phyloP scores from a whole-genome alignment of 208 protist genomes.

The Trypanosoma mega region DNA sequence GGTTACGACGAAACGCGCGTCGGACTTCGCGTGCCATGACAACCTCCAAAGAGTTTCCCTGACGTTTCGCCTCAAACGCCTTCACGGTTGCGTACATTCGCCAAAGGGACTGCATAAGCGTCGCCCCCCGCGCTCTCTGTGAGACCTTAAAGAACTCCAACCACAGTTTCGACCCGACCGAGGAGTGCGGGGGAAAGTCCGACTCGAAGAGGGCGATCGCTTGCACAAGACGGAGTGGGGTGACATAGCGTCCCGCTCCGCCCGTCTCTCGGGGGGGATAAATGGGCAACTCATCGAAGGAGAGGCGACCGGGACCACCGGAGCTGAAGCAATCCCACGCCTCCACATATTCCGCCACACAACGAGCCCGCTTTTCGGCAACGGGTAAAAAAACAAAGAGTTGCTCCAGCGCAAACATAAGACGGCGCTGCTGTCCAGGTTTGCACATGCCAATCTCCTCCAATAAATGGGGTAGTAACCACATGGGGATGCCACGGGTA shows the following conservation, averaged over 20 bases:
- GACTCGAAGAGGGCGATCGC: conserved; percentile 70
- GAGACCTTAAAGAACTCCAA: conserved; percentile 76
- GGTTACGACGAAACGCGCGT: conserved; percentile 51
- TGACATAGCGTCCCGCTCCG: conserved; percentile 30
- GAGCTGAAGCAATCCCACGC: conserved; percentile 57
- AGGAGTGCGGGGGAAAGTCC: conserved; percentile 69
- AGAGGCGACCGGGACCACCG: conserved; percentile 50
- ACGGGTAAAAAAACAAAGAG: conserved; percentile 69
- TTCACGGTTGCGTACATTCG: conserved; percentile 67
- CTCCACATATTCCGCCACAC: conserved; percentile 62
- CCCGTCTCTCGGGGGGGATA: conserved; percentile 32
- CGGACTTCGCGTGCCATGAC: conserved; percentile 28
- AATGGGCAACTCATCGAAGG: conserved; percentile 49
- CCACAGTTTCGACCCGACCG: conserved; percentile 69
- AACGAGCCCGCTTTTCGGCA: conserved; percentile 41
- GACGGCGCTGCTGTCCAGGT: conserved; percentile 58
- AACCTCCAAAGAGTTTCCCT: conserved; percentile 33
- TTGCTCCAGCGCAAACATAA: conserved; percentile 65
- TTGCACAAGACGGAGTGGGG: conserved; percentile 66
- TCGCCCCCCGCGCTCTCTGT: conserved; percentile 67
- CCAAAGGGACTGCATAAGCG: conserved; percentile 82
- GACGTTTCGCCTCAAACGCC: conserved; percentile 50
- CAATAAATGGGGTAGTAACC: conserved; percentile 70
- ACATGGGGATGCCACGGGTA: conserved; percentile 57
- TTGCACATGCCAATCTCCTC: conserved; percentile 74